Conservation (phyloP, 2,329 filamentous ascomycete genomes). For the Exophiala aquamarina region DNA sequence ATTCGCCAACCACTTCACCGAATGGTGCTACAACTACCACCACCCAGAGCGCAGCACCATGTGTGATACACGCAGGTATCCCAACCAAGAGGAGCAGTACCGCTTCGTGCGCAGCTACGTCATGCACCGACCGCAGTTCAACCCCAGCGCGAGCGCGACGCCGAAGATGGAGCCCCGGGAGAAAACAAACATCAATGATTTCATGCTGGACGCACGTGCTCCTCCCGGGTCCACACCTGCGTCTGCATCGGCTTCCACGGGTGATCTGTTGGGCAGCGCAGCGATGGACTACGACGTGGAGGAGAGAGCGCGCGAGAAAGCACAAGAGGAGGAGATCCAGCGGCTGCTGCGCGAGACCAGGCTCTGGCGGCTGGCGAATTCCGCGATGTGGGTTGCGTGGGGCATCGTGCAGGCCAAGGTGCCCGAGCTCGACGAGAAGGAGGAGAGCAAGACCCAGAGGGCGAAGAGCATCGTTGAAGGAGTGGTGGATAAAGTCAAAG, state of each 20-base stretch:
- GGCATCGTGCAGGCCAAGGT: conserved; percentile 93
- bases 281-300: conserved; percentile 35
- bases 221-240: conserved; percentile 23
- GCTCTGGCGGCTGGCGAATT: conserved; percentile 85
- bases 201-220: conserved; percentile 69
- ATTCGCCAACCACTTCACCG: conserved; percentile 96
- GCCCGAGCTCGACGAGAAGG: conserved; percentile 62
- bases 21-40: conserved; percentile 99
- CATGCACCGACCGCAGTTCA: conserved; percentile 71
- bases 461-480: conserved; percentile 19
- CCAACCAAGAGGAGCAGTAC: conserved; percentile 70
- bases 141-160: conserved; percentile 51
- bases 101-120: conserved; percentile 78
- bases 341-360: conserved; percentile 74
- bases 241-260: conserved; percentile 15
- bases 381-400: conserved; percentile 91
- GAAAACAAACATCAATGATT: conserved; percentile 45
- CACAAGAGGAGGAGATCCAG: conserved; percentile 66
- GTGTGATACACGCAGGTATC: conserved; percentile 71
- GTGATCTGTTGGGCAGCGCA: background rate
- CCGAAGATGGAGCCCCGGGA: conserved; percentile 42
- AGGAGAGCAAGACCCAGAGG: conserved; percentile 8
- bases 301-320: conserved; percentile 63
- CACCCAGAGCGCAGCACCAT: conserved; percentile 62
- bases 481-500: conserved; percentile 26